These are phyloP conservation scores for Cutaneotrichosporon sp. DNA, from an alignment of 1,284 basidiomycete genomes.

Conservation along the genomic window DNA sequence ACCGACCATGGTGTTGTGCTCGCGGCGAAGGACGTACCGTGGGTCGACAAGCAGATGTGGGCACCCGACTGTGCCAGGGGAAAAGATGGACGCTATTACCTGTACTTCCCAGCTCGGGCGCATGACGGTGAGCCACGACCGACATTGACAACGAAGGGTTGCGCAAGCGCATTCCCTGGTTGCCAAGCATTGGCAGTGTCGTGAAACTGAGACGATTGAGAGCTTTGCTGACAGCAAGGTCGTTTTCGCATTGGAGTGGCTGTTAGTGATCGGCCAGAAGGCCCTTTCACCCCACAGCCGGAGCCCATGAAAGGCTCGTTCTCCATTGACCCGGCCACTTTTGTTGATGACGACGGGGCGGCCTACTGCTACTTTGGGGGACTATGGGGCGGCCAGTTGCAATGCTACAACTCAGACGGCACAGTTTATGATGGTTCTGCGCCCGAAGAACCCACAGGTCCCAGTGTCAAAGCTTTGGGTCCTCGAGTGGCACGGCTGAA, in stretches of 20 bases:
- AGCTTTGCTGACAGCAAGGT: conserved; percentile 26
- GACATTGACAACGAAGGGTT: too few relatives aligned
- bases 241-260: conserved; percentile 40
- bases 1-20: conserved; percentile 37
- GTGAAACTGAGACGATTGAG: too few relatives aligned
- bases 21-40: conserved; percentile 27
- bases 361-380: conserved; percentile 40
- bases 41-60: conserved; percentile 40
- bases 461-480: conserved; percentile 23
- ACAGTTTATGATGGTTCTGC: conserved; percentile 21
- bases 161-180: too few relatives aligned
- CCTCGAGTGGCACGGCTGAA: conserved; percentile 32
- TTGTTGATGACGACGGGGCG: conserved; percentile 33
- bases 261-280: conserved; percentile 26
- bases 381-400: conserved; percentile 41
- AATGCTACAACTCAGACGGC: conserved; percentile 28
- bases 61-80: conserved; percentile 33
- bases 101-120: conserved; percentile 40
- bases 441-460: conserved; percentile 28
- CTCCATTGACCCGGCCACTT: conserved; percentile 38
- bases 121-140: conserved; percentile 30
- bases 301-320: conserved; percentile 30
- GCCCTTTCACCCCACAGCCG: conserved; percentile 34
- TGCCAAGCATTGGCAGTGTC: too few relatives aligned
- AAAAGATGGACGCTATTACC: conserved; percentile 31